phyloP scores from a whole-genome alignment of 2,329 filamentous ascomycete genomes.

The Nemania sp. region DNA sequence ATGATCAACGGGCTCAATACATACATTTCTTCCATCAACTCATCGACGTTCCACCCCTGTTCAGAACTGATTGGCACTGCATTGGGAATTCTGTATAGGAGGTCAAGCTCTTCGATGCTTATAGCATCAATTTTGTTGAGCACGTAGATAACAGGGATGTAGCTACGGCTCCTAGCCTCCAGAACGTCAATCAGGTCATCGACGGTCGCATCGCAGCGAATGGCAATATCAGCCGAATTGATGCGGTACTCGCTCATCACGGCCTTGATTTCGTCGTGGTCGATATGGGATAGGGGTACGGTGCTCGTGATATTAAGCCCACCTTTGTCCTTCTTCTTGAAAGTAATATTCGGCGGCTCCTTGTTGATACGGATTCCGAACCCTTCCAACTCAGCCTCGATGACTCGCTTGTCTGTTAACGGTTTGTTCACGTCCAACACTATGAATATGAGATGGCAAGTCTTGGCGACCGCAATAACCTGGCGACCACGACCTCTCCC shows the following conservation, averaged over 20 bases:
- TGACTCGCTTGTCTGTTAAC: constrained; percentile 92
- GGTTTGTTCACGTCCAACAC: constrained; percentile 98
- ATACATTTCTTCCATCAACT: constrained; percentile 91
- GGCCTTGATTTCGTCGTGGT: constrained; percentile 94
- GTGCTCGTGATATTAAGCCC: constrained; percentile 96
- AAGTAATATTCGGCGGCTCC: constrained; percentile 95
- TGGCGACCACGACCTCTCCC: constrained; percentile 96
- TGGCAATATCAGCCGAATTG: constrained; percentile 94
- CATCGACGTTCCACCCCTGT: constrained; percentile 97
- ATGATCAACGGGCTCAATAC: constrained; percentile 33
- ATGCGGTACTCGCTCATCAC: constrained; percentile 98
- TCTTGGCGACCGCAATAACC: constrained; percentile 98
- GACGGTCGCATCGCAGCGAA: constrained; percentile 95
- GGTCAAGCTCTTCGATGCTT: constrained; percentile 94
- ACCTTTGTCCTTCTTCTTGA: constrained; percentile 99
- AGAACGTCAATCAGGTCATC: constrained; percentile 96
- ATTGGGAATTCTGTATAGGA: constrained; percentile 95
- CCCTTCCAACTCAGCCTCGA: constrained; percentile 92
- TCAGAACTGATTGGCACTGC: constrained; percentile 97
- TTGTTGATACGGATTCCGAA: constrained; percentile 99
- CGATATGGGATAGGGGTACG: constrained; percentile 87
- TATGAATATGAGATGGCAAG: constrained; percentile 98
- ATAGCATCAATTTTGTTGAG: constrained; percentile 99
- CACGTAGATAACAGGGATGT: constrained; percentile 98
- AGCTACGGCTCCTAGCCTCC: constrained; percentile 91